Conservation (phyloP, 257 asterid species). For the Parsonsia alboflavescens region DNA sequence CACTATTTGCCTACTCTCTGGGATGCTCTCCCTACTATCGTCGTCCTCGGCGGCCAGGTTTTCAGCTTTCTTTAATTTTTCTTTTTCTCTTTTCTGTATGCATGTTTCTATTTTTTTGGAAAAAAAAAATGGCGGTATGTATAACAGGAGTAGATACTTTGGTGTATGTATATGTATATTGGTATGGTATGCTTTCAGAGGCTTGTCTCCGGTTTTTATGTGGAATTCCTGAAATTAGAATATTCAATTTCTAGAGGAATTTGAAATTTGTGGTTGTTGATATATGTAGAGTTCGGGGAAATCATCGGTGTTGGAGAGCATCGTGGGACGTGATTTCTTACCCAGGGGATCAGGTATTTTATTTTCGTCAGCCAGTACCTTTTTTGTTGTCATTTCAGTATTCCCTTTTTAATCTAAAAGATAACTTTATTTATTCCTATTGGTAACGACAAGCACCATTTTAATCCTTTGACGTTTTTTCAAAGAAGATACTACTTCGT, state of each 20-base stretch:
- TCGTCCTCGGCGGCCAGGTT: slow-evolving; percentile 48
- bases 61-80: not conserved
- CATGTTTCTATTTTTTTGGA: not conserved
- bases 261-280: slow-evolving; percentile 1
- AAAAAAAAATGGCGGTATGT: too few species aligned
- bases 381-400: not conserved
- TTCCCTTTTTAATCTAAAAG: not conserved
- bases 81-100: not conserved
- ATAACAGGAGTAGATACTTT: not conserved
- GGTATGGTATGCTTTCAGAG: not conserved
- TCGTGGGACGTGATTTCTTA: slow-evolving; percentile 44
- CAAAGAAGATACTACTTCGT: too few species aligned
- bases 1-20: slow-evolving; percentile 38
- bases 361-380: too few species aligned
- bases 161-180: not conserved
- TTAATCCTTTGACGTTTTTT: not conserved
- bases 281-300: slow-evolving; percentile 42
- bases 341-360: slow-evolving; percentile 42
- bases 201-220: not conserved
- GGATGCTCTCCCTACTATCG: slow-evolving; percentile 44
- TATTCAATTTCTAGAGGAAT: not conserved
- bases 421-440: too few species aligned
- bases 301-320: slow-evolving; percentile 45
- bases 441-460: not conserved
- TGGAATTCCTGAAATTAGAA: not conserved